Base-by-base conservation (phyloP, 2,329 filamentous ascomycete genomes). In the Aureobasidium sp. region DNA sequence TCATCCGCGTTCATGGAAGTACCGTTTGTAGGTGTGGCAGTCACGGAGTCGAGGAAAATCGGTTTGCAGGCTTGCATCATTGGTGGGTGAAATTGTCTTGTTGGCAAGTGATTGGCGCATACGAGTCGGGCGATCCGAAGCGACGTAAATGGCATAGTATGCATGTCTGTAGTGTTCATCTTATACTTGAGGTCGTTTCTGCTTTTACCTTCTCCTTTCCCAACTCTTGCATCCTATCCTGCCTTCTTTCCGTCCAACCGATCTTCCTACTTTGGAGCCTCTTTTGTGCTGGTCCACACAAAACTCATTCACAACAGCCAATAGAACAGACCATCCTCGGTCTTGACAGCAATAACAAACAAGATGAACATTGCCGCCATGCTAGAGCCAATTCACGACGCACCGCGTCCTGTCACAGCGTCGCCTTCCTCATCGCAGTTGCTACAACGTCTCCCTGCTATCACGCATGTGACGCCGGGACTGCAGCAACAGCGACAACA, bases 281-380 rank as follows among this genome's bases (percentile, higher is more conserved):
- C 24, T 24, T 24, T 24, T 24, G 9, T 12, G 6, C 45, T 27
- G 2, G 40, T 19, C 12, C n/a, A 17, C 17, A 17, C 9, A 24
- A 9, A 2, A 14, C 5, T 7, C 31, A 48, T 6, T 48, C 8
- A 15, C 9, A 12, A 29, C 44, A 27, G 19, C 40, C 5, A 2
- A 22, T 14, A 27, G 5, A 47, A 14, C 2, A 48, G 27, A 48
- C 44, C 24, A 8, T 31, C 24, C 45, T 48, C 9, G 27, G 24
- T 17, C 24, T 48, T 15, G 45, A 48, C 27, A 31, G 9, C 9
- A 48, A 27, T n/a, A 19, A 9, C 17, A 6, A 17, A 27, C 53
- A 57, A 17, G 17, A 58, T 58, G 54, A 29, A 58, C 19, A 47
- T 58, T 19, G 54, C 54, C 11, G 54, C 54, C 29, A 37, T 58